Base-by-base conservation (phyloP, 345 rosid genomes). In the Lepidium africanum region DNA sequence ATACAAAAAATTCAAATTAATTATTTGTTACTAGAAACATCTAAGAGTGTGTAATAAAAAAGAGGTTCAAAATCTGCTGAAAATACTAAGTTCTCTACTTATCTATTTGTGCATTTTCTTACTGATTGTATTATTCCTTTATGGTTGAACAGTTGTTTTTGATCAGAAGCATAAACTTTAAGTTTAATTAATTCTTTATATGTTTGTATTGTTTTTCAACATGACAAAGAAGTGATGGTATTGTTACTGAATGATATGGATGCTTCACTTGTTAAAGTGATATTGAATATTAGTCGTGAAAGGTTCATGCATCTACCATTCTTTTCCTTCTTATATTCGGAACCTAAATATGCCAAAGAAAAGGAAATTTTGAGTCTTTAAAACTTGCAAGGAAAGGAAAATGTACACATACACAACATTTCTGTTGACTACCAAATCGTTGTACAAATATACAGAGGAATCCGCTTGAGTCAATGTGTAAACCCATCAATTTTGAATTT, bases 231-330 rank as follows among this genome's bases (percentile, higher is more conserved):
- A 60, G 10, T 60, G 38, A 43, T 43, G 15, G 13, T 65, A 6
- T 38, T 10, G 5, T 38, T 52, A 23, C 30, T 7, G 5, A 50
- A 38, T 51, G 38, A 38, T 38, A 25, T 50, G 25, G 5, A 64
- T 50, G 58, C 10, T 14, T 49, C 23, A 64, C 61, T 41, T 40
- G 9, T 54, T 7, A 43, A 55, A 43, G 40, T 23, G 35, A 37
- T 35, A 36, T 36, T 35, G 32, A 37, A 68, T 68, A 56, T 23
- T 12, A 46, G 1, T 19, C 9, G 6, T 39, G 35, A 27, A 45
- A 67, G 47, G 56, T 68, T 56, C 64, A 57, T 47, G 65, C 39
- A 68, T 68, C 56, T 36, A 36, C 64, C 25, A 15, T 38, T 41
- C 15, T 0, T 37, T 17, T 15, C 8, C 7, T 19, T 11, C 10